Evolutionary conservation across 306 rosid genomes (phyloP), one percentile per base, ranked within the genome.

Genomic region (Cucurbita argyrosperma): DNA sequence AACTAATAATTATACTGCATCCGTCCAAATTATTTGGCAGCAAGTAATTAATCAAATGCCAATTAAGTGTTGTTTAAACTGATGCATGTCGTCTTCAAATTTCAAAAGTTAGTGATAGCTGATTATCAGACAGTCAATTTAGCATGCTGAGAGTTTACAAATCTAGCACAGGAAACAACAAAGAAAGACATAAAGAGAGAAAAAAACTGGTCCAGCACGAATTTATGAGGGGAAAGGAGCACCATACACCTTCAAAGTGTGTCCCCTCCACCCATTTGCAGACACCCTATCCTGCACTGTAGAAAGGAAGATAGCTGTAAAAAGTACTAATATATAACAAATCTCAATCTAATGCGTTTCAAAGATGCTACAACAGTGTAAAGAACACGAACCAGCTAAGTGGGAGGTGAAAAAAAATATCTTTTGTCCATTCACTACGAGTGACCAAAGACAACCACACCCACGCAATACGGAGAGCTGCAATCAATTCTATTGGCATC

Each of bases 171-270:
- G 74, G 15, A 30, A 70, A 50, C 15, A 70, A 18, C 74, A 70
- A 68, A 50, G 59, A 69, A 69, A 50, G 46, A 70, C 74, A 70
- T 50, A 70, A 50, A 70, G 46, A 70, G 15, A 70, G 21, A 39
- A 47, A 40, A 47, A 70, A 15, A 50, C 23, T 70, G 74, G 74
- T 35, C 74, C 59, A 70, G 47, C 59, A 70, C 19, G 46, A 70
- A 70, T 50, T 70, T 70, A 70, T 49, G 12, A 70, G 46, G 74
- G 74, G 46, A 18, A 70, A 70, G 74, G 74, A 70, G 74, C 26
- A 70, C 74, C 74, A 50, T 70, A 26, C 74, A 69, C 46, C 51
- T 70, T 15, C 74, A 50, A 45, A 70, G 46, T 14, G 4, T 30
- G 74, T 30, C 74, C 74, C 74, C 74, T 46, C 39, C 59, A 70